phyloP scores from a whole-genome alignment of 2,329 filamentous ascomycete species.

The Cladosporium phlei region DNA sequence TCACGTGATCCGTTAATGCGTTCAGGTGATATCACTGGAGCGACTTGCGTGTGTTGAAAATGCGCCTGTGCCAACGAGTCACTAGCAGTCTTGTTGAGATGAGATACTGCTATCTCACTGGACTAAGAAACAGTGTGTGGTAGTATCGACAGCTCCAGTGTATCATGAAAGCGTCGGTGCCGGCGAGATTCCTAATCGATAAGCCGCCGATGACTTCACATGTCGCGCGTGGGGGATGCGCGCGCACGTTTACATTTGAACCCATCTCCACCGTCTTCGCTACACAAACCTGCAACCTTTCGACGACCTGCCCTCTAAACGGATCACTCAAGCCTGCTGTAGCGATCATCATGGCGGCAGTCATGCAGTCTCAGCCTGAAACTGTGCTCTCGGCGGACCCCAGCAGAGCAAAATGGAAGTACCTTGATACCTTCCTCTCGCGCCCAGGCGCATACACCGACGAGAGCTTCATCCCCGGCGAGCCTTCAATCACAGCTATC shows the following conservation, averaged over 20 bases:
- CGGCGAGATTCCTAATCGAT: too few relatives aligned
- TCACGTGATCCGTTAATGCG: too few relatives aligned
- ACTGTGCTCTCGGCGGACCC: constrained; percentile 16
- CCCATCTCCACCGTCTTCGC: neutral
- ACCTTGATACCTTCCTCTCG: constrained; percentile 75
- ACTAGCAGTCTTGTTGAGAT: too few relatives aligned
- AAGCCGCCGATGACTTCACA: constrained; percentile 3
- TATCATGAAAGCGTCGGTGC: too few relatives aligned
- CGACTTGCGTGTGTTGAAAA: too few relatives aligned
- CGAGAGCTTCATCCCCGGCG: constrained; percentile 45
- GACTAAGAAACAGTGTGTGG: too few relatives aligned
- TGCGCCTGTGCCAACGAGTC: too few relatives aligned
- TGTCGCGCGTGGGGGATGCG: constrained; percentile 2
- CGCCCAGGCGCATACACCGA: constrained; percentile 78
- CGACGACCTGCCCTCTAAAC: neutral
- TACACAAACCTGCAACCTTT: neutral
- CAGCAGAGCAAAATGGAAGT: constrained; percentile 51
- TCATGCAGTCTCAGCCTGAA: constrained; percentile 19
- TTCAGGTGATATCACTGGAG: too few relatives aligned
- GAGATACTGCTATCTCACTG: too few relatives aligned
- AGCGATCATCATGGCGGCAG: constrained; percentile 21
- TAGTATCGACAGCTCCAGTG: too few relatives aligned
- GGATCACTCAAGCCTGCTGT: neutral
- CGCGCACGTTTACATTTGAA: neutral
- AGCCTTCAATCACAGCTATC: constrained; percentile 51